Evolutionary conservation across 805 yeast genomes (phyloP).

Genomic region (Starmerella apis): DNA sequence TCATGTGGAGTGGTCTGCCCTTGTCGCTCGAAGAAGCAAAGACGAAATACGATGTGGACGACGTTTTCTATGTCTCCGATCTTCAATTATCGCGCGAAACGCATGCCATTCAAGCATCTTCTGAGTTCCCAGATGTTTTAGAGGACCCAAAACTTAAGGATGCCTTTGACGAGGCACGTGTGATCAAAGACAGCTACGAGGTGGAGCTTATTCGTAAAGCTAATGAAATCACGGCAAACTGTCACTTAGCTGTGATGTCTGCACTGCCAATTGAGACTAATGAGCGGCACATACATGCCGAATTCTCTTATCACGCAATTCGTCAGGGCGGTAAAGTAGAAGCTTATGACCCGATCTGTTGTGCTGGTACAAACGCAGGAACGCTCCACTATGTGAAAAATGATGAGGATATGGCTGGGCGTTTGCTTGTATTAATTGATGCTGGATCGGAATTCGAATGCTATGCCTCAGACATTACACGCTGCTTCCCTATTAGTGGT

Average conservation of each 20-base stretch:
- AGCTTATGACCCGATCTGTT: constrained; percentile 92
- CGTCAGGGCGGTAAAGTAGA: constrained; percentile 86
- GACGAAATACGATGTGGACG: constrained; percentile 66
- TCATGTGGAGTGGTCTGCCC: constrained; percentile 96
- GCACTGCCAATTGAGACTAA: constrained; percentile 76
- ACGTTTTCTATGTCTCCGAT: constrained; percentile 52
- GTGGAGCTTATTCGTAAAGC: constrained; percentile 68
- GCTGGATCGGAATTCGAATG: constrained; percentile 97
- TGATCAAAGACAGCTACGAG: constrained; percentile 77
- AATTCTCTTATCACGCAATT: constrained; percentile 82
- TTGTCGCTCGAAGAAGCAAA: constrained; percentile 53
- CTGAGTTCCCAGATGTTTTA: constrained; percentile 17
- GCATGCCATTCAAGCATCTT: constrained; percentile 25
- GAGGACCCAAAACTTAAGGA: constrained; percentile 30
- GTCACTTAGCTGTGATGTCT: constrained; percentile 86
- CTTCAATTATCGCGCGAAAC: constrained; percentile 31
- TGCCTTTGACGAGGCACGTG: constrained; percentile 79
- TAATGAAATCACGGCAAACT: constrained; percentile 71
- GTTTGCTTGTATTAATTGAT: constrained; percentile 68
- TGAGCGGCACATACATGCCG: constrained; percentile 92
- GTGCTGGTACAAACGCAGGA: constrained; percentile 84
- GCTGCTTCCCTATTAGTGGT: constrained; percentile 88
- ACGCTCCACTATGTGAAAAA: constrained; percentile 84
- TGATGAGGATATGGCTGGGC: constrained; percentile 50
- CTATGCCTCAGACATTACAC: constrained; percentile 87